These are phyloP conservation scores for Apiotrichum domesticum DNA, from an alignment of 1,284 basidiomycete species.

Conservation along the genomic window DNA sequence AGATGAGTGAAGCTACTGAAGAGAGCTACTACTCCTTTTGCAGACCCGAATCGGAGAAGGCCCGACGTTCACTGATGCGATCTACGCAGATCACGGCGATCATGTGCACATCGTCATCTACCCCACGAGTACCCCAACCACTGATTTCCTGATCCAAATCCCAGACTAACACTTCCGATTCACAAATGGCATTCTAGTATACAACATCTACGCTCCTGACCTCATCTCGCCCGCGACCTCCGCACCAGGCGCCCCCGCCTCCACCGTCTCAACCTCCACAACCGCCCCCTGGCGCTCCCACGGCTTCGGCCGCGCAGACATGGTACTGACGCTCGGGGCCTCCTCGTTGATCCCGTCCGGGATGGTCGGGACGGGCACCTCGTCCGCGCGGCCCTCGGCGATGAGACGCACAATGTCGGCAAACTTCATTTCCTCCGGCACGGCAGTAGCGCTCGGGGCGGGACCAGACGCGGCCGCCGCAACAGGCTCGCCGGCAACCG, in stretches of 20 bases:
- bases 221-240: not conserved
- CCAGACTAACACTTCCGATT: too few relatives aligned
- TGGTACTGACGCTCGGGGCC: slow-evolving; percentile 7
- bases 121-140: too few relatives aligned
- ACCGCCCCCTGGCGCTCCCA: slow-evolving; percentile 13
- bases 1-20: too few relatives aligned
- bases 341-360: slow-evolving; percentile 31
- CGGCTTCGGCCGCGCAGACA: slow-evolving; percentile 17
- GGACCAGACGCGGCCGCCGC: not conserved
- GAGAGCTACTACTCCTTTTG: too few relatives aligned
- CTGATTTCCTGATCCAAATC: too few relatives aligned
- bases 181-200: too few relatives aligned
- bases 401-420: slow-evolving; percentile 24
- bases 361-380: slow-evolving; percentile 25
- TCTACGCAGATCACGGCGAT: too few relatives aligned
- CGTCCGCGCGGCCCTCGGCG: slow-evolving; percentile 27
- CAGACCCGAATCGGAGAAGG: too few relatives aligned
- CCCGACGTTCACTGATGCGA: too few relatives aligned
- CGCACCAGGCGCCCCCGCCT: not conserved
- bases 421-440: slow-evolving; percentile 9
- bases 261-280: not conserved
- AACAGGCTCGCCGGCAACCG: slow-evolving; percentile 6
- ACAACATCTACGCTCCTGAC: not conserved
- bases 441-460: not conserved
- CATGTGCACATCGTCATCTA: too few relatives aligned